Conservation (phyloP, 768 basidiomycete genomes). For the Kwoniella shandongensis region DNA sequence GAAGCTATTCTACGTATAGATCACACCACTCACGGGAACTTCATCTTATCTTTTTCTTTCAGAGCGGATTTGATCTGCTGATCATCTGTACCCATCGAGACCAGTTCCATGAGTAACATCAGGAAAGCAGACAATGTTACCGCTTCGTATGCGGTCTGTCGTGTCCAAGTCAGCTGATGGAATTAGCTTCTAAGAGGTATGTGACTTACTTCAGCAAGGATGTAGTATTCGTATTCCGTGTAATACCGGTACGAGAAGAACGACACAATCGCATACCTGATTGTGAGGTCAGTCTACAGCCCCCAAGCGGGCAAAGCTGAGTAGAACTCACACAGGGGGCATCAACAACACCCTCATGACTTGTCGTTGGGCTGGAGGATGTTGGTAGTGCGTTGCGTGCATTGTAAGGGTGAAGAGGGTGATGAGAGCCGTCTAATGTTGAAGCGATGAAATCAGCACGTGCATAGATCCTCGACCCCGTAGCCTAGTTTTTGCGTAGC, state of each 20-base stretch:
- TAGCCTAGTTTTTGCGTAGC: background rate
- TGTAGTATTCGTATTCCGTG: slow-evolving; percentile 40
- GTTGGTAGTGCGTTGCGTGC: slow-evolving; percentile 44
- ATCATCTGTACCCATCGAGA: slow-evolving; percentile 67
- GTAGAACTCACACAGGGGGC: slow-evolving; percentile 27
- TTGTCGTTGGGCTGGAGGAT: slow-evolving; percentile 35
- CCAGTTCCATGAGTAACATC: slow-evolving; percentile 78
- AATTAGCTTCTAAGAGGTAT: background rate
- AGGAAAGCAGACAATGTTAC: slow-evolving; percentile 83
- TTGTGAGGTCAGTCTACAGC: background rate
- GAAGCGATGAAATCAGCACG: too few species aligned
- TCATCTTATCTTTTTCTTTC: slow-evolving; percentile 72
- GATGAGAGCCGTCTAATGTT: slow-evolving; percentile 43
- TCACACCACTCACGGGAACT: slow-evolving; percentile 62
- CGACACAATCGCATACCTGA: slow-evolving; percentile 34
- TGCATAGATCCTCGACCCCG: background rate
- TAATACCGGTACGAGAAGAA: slow-evolving; percentile 46
- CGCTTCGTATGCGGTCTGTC: slow-evolving; percentile 59
- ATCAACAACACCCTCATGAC: slow-evolving; percentile 39
- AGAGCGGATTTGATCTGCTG: slow-evolving; percentile 69
- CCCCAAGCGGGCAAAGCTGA: background rate
- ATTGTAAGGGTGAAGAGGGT: slow-evolving; percentile 39
- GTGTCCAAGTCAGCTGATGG: background rate
- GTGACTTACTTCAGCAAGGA: slow-evolving; percentile 35
- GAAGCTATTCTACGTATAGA: too few species aligned